Base-by-base conservation (phyloP, 352 stramenopile genomes). In the Phytopythium oedochilum region DNA sequence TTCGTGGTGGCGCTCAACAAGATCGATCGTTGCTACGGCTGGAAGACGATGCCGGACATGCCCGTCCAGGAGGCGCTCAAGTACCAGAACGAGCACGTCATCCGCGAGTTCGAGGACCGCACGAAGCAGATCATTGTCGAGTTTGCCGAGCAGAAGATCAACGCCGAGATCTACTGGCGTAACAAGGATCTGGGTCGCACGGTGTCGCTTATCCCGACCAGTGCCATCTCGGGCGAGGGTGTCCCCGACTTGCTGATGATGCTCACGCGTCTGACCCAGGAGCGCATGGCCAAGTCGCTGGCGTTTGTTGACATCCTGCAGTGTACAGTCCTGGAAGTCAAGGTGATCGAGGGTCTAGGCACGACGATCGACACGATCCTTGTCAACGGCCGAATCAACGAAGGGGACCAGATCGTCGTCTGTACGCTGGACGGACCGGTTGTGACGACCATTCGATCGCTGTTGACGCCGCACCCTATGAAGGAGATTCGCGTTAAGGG, bases 1-100 rank as follows among this genome's bases (percentile, higher is more conserved):
- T 99, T 99, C 64, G 92, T 99, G 17, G 94, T 99, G 25, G 97
- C 97, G 20, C 83, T 99, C 26, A 99, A 99, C 82, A 99, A 99
- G 79, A 94, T 99, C 23, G 97, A 99, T 92, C 82, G 97, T 53
- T 98, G 95, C 62, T 99, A 99, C 75, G 92, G 85, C 46, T 99
- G 97, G 97, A 99, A 99, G 76, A 92, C 91, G 8, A 96, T 90
- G 66, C 83, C 89, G 18, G 91, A 99, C 73, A 92, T 89, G 55
- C 92, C 97, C 17, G 95, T 99, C 57, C 91, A 97, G 50, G 89
- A 98, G 39, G 84, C 84, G 25, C 79, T 94, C 40, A 87, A 88
- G 74, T 71, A 88, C 66, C 83, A 94, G 68, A 88, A 97, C 43
- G 84, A 98, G 43, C 91, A 98, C 64, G 98, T 98, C 14, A 70